Evolutionary conservation across 768 basidiomycete species (phyloP).

Genomic region (Cystobasidium tubakii): DNA sequence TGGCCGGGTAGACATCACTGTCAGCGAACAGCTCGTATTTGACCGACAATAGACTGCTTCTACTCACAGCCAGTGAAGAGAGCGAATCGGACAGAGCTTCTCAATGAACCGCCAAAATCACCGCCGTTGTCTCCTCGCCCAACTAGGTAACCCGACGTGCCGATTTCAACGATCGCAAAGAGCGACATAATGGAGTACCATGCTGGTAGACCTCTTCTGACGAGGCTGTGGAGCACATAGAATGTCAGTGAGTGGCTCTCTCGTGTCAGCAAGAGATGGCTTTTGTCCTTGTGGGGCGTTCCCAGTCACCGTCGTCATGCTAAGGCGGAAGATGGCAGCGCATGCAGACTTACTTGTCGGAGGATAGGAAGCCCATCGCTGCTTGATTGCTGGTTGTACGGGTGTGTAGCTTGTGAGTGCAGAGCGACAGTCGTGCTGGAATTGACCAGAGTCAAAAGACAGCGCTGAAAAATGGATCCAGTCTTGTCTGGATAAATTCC

Average conservation of each 20-base stretch:
- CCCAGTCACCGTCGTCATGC: no score
- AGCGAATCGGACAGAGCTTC: not conserved
- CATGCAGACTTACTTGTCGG: not conserved
- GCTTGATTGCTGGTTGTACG: no score
- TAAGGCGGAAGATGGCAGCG: not conserved
- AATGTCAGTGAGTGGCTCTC: not conserved
- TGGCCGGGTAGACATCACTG: not conserved
- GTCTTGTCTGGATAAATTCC: no score
- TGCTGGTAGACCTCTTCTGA: conserved; percentile 10
- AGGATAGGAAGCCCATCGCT: not conserved
- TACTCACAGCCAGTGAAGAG: conserved; percentile 9
- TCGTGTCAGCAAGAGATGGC: not conserved
- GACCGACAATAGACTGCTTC: not conserved
- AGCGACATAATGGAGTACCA: not conserved
- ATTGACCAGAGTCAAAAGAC: no score
- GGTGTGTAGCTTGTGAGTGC: no score
- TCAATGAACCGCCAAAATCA: not conserved
- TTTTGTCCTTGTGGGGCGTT: no score
- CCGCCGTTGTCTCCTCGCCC: not conserved
- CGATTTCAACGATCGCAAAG: conserved; percentile 32
- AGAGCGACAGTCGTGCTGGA: no score
- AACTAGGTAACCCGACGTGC: conserved; percentile 25
- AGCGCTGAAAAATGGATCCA: no score
- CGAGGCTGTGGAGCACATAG: conserved; percentile 6
- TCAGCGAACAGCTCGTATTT: not conserved